phyloP scores from a whole-genome alignment of 2,329 filamentous ascomycete species.

The Pseudocercospora cruenta region DNA sequence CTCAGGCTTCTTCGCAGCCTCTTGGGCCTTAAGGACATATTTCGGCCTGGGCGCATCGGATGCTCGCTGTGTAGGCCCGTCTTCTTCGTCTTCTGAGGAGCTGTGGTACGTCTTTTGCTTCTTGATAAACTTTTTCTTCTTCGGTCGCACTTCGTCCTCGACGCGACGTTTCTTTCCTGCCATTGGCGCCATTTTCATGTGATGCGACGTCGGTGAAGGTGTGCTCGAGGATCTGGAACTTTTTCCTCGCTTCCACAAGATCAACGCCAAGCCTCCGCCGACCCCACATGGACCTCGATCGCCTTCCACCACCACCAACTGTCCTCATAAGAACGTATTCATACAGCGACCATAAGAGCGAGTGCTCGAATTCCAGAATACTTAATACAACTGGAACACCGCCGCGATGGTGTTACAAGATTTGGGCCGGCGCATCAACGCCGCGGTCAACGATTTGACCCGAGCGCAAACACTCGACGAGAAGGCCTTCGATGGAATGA shows the following conservation, averaged over 20 bases:
- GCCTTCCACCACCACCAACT: background rate
- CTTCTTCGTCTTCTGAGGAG: conserved; percentile 61
- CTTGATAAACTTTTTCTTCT: conserved; percentile 60
- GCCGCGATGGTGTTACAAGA: conserved; percentile 93
- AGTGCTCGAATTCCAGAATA: background rate
- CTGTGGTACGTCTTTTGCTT: conserved; percentile 68
- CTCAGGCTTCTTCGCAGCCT: conserved; percentile 21
- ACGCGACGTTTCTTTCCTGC: conserved; percentile 51
- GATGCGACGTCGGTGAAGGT: conserved; percentile 4
- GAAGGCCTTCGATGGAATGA: conserved; percentile 97
- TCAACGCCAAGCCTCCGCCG: background rate
- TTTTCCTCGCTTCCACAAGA: background rate
- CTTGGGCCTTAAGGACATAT: conserved; percentile 19
- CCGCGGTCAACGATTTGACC: conserved; percentile 91
- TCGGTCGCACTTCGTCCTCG: conserved; percentile 60
- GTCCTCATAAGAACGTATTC: background rate
- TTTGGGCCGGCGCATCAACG: conserved; percentile 96
- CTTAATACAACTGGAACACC: background rate
- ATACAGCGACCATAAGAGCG: background rate
- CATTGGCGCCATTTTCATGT: conserved; percentile 29
- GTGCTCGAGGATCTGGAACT: background rate
- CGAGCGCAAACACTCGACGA: conserved; percentile 92
- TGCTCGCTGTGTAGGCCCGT: conserved; percentile 24
- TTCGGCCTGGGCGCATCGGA: conserved; percentile 34
- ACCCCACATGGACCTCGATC: conserved; percentile 6